Percentiles rank a stretch among this genome's conserved stretches.
phyloP scores from a whole-genome alignment of 345 rosid species.

The Kandelia obovata region DNA sequence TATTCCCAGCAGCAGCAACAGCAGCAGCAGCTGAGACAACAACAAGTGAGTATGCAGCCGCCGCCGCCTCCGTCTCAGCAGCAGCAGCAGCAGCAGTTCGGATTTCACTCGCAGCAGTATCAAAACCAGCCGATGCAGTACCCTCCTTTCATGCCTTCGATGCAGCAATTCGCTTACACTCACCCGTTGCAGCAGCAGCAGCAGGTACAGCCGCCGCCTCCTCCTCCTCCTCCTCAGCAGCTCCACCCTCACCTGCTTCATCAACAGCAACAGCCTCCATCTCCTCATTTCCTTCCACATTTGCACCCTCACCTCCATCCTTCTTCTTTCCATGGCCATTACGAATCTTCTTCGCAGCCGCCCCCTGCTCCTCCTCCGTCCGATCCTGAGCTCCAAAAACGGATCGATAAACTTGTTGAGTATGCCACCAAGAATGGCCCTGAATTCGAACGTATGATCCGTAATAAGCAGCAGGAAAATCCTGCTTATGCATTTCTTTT shows the following conservation, averaged over 20 bases:
- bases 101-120: slow-evolving; percentile 72
- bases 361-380: slow-evolving; percentile 75
- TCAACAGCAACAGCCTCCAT: slow-evolving; percentile 59
- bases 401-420: slow-evolving; percentile 96
- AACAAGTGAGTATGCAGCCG: slow-evolving; percentile 48
- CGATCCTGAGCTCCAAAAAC: slow-evolving; percentile 92
- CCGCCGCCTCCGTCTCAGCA: slow-evolving; percentile 40
- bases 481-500: slow-evolving; percentile 85
- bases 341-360: slow-evolving; percentile 57
- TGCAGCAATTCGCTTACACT: slow-evolving; percentile 82
- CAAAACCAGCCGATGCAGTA: slow-evolving; percentile 60
- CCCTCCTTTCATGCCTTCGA: slow-evolving; percentile 61
- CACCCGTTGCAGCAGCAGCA: slow-evolving; percentile 74
- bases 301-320: slow-evolving; percentile 60
- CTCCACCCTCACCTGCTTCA: slow-evolving; percentile 51
- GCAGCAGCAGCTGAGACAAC: slow-evolving; percentile 51
- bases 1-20: slow-evolving; percentile 75
- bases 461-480: slow-evolving; percentile 90
- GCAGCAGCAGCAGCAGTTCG: slow-evolving; percentile 58
- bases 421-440: slow-evolving; percentile 89
- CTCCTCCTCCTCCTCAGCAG: slow-evolving; percentile 53
- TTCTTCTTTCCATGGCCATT: slow-evolving; percentile 59
- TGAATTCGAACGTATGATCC: slow-evolving; percentile 93
- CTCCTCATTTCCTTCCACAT: slow-evolving; percentile 61
- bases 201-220: slow-evolving; percentile 35